These are phyloP conservation scores for Chlamydomonas urium DNA, from an alignment of 139 green algal genomes.

Conservation along the genomic window DNA sequence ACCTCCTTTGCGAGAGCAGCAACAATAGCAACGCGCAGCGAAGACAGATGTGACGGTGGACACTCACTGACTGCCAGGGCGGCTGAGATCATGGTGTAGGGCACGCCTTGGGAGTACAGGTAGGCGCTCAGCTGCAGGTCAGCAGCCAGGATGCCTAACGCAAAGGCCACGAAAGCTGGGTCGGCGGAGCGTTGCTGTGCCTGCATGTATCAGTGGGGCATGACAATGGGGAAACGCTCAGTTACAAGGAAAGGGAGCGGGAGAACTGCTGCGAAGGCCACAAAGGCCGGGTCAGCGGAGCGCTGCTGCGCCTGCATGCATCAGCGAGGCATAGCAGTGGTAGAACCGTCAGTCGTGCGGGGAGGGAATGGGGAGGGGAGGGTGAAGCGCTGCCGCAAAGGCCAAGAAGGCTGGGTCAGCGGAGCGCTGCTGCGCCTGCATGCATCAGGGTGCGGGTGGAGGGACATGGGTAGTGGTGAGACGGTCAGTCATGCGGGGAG, in stretches of 20 bases:
- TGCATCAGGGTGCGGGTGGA: no score
- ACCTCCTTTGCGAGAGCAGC: no score
- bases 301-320: not conserved
- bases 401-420: not conserved
- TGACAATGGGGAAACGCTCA: not conserved
- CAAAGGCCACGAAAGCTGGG: not conserved
- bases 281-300: not conserved
- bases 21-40: no score
- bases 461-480: not conserved
- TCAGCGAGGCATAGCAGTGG: not conserved
- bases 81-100: not conserved
- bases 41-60: not conserved
- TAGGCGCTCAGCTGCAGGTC: slow-evolving; percentile 5
- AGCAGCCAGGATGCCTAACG: not conserved
- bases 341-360: no score
- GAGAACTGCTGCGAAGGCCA: not conserved
- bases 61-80: slow-evolving; percentile 1
- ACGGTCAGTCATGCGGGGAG: not conserved
- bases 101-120: not conserved
- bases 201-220: not conserved
- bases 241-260: not conserved
- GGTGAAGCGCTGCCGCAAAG: not conserved
- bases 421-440: not conserved
- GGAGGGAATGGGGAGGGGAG: no score
- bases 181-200: not conserved